phyloP scores from a whole-genome alignment of 495 filamentous ascomycete genomes.

The Rhypophila decipiens region DNA sequence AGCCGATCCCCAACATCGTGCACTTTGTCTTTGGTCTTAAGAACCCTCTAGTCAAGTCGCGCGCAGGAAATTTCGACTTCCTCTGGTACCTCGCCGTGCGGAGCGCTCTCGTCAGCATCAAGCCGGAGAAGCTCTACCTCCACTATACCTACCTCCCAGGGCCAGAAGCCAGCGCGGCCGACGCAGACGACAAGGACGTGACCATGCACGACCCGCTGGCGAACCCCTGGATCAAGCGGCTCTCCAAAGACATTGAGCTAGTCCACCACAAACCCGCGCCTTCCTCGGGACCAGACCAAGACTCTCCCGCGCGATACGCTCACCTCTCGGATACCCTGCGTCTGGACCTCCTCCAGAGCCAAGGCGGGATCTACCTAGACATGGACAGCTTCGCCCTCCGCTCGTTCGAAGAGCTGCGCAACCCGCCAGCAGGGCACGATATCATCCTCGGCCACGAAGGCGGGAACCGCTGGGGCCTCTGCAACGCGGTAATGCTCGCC shows the following conservation, averaged over 20 bases:
- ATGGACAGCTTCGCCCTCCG: conserved; percentile 37
- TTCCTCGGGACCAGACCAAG: too few species aligned
- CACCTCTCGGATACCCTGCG: conserved; percentile 43
- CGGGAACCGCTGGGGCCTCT: conserved; percentile 39
- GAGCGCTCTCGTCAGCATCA: conserved; percentile 36
- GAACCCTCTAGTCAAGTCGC: conserved; percentile 29
- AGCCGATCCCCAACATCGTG: conserved; percentile 41
- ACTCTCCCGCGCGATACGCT: conserved; percentile 31
- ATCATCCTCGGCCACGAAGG: conserved; percentile 41
- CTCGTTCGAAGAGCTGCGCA: conserved; percentile 27
- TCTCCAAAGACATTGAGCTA: conserved; percentile 34
- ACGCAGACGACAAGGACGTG: conserved; percentile 29
- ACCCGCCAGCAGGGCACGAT: conserved; percentile 31
- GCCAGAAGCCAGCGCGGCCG: too few species aligned
- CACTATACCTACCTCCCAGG: conserved; percentile 38
- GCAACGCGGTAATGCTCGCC: conserved; percentile 41
- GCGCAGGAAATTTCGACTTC: conserved; percentile 36
- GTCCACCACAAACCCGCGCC: conserved; percentile 37
- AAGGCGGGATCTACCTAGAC: conserved; percentile 43
- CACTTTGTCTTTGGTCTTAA: conserved; percentile 41
- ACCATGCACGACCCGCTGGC: conserved; percentile 29
- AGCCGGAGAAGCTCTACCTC: conserved; percentile 34
- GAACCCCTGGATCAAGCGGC: conserved; percentile 36
- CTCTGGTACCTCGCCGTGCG: conserved; percentile 40
- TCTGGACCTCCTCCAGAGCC: conserved; percentile 30